Base-by-base conservation (phyloP, 768 basidiomycete species). In the Lyophyllum decastes region DNA sequence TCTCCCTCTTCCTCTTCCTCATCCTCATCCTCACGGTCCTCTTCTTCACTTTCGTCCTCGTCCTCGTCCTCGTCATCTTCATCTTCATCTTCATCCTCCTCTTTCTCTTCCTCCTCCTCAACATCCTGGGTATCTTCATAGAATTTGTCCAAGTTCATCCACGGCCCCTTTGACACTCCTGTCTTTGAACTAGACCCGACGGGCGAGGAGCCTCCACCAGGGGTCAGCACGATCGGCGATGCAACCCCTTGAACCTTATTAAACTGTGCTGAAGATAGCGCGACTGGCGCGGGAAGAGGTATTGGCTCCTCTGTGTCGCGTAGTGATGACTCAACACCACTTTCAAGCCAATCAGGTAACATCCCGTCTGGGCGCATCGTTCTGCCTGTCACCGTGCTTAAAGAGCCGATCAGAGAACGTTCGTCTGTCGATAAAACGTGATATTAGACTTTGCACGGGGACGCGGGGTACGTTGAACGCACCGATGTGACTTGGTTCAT, bases 301-400 rank as follows among this genome's bases (percentile, higher is more conserved):
- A 62, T 62, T 55, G 89, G 88, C 10, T 88, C 86, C 46, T 81
- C 82, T 19, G 75, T 77, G 59, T 94, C 89, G 57, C 95, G 82
- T 55, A 98, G 72, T 0, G 82, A 78, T 1, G 90, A 74, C 62
- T 94, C 92, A 4, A 92, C 92, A 0, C 94, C 94, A 54, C 84
- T 79, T 70, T 95, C 93, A 5, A 90, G 78, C 95, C 95, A 97
- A 64, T 93, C 92, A 0, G 93, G 92, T 0, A 96, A 55, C 58
- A 76, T 50, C 30, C 70, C 75, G 56, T 87, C 84, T 44, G 78
- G 73, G 4, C 73, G 76, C 68, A 85, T 77, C 11, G 76, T 72
- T 66, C 79, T 84, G 1, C 84, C 83, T 2, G 81, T 83, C 38
- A 92, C 76, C 17, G 85, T 73, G 10, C 81, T 82, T 58, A 92